Evolutionary conservation across 2,329 filamentous ascomycete genomes (phyloP).

Genomic region (Fusarium brachygibbosum): DNA sequence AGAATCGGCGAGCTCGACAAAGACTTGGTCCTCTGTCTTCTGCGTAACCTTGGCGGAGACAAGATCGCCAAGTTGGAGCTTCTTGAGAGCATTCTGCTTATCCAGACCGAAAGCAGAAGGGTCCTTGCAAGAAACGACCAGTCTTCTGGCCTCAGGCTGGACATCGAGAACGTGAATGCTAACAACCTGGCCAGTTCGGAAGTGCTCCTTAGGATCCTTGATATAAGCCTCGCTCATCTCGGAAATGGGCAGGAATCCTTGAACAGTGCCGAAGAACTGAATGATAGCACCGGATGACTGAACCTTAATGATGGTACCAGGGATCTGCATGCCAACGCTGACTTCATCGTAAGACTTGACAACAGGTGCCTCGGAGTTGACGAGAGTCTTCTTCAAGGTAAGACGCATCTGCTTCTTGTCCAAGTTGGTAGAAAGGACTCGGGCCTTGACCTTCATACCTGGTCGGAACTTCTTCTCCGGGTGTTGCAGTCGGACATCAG

Average conservation of each 20-base stretch:
- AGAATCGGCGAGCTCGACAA: slow-evolving; percentile 80
- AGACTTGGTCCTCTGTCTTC: slow-evolving; percentile 81
- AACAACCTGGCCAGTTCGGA: slow-evolving; percentile 90
- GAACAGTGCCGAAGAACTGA: slow-evolving; percentile 88
- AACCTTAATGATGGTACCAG: slow-evolving; percentile 89
- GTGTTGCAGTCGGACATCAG: slow-evolving; percentile 88
- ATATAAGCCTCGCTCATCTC: slow-evolving; percentile 99
- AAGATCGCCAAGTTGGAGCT: slow-evolving; percentile 78
- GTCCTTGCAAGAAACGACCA: slow-evolving; percentile 95
- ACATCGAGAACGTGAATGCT: slow-evolving; percentile 89
- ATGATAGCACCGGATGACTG: slow-evolving; percentile 84
- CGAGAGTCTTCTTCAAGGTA: slow-evolving; percentile 92
- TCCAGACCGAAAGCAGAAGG: slow-evolving; percentile 80
- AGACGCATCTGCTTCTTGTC: slow-evolving; percentile 84
- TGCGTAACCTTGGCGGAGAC: slow-evolving; percentile 85
- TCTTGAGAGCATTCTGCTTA: slow-evolving; percentile 81
- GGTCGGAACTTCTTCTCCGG: slow-evolving; percentile 97
- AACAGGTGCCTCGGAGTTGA: slow-evolving; percentile 87
- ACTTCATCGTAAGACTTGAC: slow-evolving; percentile 84
- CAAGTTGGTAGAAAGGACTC: slow-evolving; percentile 84
- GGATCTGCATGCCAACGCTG: slow-evolving; percentile 79
- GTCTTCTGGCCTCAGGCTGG: slow-evolving; percentile 75
- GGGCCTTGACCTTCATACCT: slow-evolving; percentile 84
- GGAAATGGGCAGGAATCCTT: slow-evolving; percentile 89
- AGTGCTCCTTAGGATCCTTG: slow-evolving; percentile 88